phyloP scores from a whole-genome alignment of 1,139 yeast genomes.

The Yamadazyma blattariae region DNA sequence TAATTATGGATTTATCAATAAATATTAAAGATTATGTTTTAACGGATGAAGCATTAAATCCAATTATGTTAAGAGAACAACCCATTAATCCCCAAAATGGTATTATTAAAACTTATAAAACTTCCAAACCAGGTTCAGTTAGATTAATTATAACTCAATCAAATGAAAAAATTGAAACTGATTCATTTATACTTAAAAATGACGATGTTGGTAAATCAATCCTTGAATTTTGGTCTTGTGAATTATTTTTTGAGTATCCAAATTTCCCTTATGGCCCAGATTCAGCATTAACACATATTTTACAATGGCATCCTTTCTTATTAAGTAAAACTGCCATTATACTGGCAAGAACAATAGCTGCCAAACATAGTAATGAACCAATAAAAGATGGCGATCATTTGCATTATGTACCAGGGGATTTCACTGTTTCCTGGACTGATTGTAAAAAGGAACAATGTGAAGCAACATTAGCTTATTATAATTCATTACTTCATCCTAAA shows the following conservation, averaged over 20 bases:
- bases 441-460: conserved; percentile 55
- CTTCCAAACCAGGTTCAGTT: conserved; percentile 51
- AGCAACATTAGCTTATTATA: conserved; percentile 39
- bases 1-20: conserved; percentile 64
- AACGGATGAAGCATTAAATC: conserved; percentile 52
- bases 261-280: conserved; percentile 61
- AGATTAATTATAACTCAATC: conserved; percentile 68
- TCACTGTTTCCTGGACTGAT: conserved; percentile 57
- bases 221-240: conserved; percentile 74
- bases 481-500: conserved; percentile 13
- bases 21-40: conserved; percentile 58
- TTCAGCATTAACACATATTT: conserved; percentile 71
- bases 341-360: conserved; percentile 47
- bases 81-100: conserved; percentile 70
- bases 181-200: conserved; percentile 67
- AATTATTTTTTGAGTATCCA: conserved; percentile 60
- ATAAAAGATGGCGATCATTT: conserved; percentile 32
- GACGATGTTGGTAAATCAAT: conserved; percentile 62
- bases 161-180: conserved; percentile 55
- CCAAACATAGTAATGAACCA: conserved; percentile 22
- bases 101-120: conserved; percentile 65
- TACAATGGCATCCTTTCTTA: conserved; percentile 91
- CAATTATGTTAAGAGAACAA: conserved; percentile 60
- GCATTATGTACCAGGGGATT: conserved; percentile 59
- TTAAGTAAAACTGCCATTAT: conserved; percentile 71